phyloP scores from a whole-genome alignment of 2,329 filamentous ascomycete species.

The Aureobasidium sp. region DNA sequence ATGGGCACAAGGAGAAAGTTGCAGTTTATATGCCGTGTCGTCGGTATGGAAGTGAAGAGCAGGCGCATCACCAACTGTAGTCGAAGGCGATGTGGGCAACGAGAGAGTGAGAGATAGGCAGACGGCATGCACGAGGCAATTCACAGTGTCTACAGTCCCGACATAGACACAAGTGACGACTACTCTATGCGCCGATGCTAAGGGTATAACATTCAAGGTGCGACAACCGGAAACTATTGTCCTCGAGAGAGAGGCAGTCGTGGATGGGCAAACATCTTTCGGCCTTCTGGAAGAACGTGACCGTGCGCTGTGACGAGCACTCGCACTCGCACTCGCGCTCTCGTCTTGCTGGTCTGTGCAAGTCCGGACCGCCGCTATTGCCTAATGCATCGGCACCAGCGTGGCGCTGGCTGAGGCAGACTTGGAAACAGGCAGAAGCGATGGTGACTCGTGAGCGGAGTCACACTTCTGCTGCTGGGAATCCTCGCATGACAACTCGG shows the following conservation, averaged over 20 bases:
- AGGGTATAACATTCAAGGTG: background rate
- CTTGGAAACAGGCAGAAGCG: too few relatives aligned
- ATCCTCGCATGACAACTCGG: too few relatives aligned
- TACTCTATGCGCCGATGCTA: background rate
- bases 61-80: conserved; percentile 5
- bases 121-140: background rate
- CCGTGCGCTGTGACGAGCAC: conserved; percentile 7
- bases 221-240: background rate
- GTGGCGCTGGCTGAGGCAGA: too few relatives aligned
- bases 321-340: too few relatives aligned
- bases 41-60: background rate
- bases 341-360: too few relatives aligned
- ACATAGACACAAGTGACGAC: conserved; percentile 3
- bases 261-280: conserved; percentile 9
- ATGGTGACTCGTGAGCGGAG: too few relatives aligned
- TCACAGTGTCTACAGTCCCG: conserved; percentile 3
- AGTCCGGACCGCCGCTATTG: conserved; percentile 8
- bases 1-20: background rate
- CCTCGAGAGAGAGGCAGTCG: background rate
- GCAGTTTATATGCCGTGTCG: background rate
- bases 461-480: too few relatives aligned
- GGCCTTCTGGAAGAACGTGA: conserved; percentile 14
- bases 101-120: background rate
- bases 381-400: too few relatives aligned
- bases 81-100: background rate